These are phyloP conservation scores for Clausena lansium DNA, from an alignment of 345 rosid genomes.

Conservation along the genomic window DNA sequence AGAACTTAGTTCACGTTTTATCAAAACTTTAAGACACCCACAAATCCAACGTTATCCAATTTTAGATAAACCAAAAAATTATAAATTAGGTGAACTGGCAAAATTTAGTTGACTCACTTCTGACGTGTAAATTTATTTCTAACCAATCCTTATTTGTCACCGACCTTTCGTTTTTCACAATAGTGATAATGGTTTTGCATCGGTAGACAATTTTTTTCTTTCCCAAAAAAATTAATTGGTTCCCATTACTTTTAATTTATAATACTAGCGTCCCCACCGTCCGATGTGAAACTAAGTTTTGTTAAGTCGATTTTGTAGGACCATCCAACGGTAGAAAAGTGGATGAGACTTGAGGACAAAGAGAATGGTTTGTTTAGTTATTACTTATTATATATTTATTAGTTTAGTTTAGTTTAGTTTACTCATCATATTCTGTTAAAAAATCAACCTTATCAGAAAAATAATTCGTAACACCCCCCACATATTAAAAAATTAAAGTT, in stretches of 20 bases:
- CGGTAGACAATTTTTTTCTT: background rate
- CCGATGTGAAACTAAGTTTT: background rate
- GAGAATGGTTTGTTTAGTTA: background rate
- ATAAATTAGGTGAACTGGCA: slow-evolving; percentile 16
- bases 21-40: background rate
- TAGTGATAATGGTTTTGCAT: background rate
- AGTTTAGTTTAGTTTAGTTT: too few relatives aligned
- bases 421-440: background rate
- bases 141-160: background rate
- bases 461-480: background rate
- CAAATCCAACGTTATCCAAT: slow-evolving; percentile 36
- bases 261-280: background rate
- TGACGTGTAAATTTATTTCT: slow-evolving; percentile 22
- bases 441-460: background rate
- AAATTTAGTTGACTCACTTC: slow-evolving; percentile 17
- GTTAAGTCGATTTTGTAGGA: slow-evolving; percentile 5
- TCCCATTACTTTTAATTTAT: background rate
- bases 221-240: too few relatives aligned
- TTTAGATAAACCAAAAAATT: slow-evolving; percentile 19
- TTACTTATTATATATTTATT: background rate
- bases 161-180: background rate
- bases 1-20: slow-evolving; percentile 29
- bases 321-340: slow-evolving; percentile 8
- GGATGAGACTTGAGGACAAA: background rate
- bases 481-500: background rate